A percentile compares a stretch with the other conserved stretches of the same genome.
Evolutionary conservation across 2,329 filamentous ascomycete species (phyloP).

Genomic region (Penicillium sp.): DNA sequence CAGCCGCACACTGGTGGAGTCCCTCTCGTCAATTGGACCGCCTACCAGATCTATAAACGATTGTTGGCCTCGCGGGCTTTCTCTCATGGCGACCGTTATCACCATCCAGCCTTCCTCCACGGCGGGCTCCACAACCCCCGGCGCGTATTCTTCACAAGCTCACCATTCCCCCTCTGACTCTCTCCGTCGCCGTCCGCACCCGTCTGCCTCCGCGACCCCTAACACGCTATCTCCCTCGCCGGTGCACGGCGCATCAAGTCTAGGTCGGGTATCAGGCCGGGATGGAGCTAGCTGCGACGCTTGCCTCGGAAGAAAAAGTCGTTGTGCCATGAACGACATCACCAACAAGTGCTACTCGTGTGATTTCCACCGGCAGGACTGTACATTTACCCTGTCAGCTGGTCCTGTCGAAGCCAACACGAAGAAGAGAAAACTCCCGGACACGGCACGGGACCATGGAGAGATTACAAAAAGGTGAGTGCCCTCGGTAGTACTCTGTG

Average conservation of each 20-base stretch:
- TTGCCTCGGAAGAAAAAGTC: conserved; percentile 38
- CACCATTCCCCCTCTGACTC: conserved; percentile 20
- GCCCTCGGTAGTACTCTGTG: not conserved
- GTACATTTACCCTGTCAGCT: conserved; percentile 34
- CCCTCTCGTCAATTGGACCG: no score
- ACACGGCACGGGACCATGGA: conserved; percentile 20
- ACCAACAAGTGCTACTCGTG: conserved; percentile 42
- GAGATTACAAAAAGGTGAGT: conserved; percentile 36
- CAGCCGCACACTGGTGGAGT: no score
- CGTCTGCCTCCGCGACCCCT: conserved; percentile 18
- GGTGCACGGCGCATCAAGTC: conserved; percentile 16
- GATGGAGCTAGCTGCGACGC: conserved; percentile 40
- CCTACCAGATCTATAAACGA: no score
- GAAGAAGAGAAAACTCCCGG: conserved; percentile 39
- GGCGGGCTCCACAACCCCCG: conserved; percentile 20
- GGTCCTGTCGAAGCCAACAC: conserved; percentile 20
- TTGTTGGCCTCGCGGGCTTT: no score
- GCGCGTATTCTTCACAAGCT: conserved; percentile 21
- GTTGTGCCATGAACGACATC: conserved; percentile 40
- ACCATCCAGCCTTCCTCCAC: conserved; percentile 36
- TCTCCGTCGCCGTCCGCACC: conserved; percentile 21
- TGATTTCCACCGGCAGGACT: conserved; percentile 42
- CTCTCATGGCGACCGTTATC: conserved; percentile 35
- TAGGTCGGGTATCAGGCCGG: conserved; percentile 27
- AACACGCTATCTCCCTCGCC: conserved; percentile 21